These are phyloP conservation scores for Claviceps sp. DNA, from an alignment of 2,329 filamentous ascomycete genomes.

Conservation along the genomic window DNA sequence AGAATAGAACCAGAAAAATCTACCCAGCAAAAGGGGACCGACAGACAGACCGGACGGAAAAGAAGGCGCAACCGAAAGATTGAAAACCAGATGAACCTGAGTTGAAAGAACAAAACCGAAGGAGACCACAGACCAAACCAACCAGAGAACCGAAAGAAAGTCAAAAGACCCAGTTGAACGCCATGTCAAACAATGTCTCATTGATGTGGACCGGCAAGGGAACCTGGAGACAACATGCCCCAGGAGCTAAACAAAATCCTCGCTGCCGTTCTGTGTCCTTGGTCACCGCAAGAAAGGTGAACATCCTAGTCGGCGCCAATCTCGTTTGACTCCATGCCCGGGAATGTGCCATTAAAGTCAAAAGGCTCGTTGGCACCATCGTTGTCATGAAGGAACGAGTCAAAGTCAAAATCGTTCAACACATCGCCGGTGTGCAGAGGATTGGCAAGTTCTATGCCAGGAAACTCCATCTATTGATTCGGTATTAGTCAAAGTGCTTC, in stretches of 20 bases:
- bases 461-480: conserved; percentile 28
- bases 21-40: no score
- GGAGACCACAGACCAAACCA: no score
- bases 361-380: conserved; percentile 36
- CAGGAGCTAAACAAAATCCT: not conserved
- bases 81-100: no score
- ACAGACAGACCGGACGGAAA: no score
- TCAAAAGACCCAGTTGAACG: conserved; percentile 20
- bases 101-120: no score
- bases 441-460: conserved; percentile 40
- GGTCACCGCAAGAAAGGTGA: not conserved
- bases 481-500: conserved; percentile 5
- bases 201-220: not conserved
- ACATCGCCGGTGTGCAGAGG: conserved; percentile 41
- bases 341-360: conserved; percentile 39
- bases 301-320: conserved; percentile 40
- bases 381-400: conserved; percentile 48
- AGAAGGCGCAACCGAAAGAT: no score
- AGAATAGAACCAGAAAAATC: no score
- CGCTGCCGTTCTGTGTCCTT: conserved; percentile 1
- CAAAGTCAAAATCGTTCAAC: conserved; percentile 53
- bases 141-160: not conserved
- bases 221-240: conserved; percentile 11
- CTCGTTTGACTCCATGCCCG: conserved; percentile 40
- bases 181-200: conserved; percentile 23